Percentiles rank a stretch among this genome's conserved stretches.
Conservation (phyloP, 2,329 filamentous ascomycete genomes). For the Spiromastix sp. region DNA sequence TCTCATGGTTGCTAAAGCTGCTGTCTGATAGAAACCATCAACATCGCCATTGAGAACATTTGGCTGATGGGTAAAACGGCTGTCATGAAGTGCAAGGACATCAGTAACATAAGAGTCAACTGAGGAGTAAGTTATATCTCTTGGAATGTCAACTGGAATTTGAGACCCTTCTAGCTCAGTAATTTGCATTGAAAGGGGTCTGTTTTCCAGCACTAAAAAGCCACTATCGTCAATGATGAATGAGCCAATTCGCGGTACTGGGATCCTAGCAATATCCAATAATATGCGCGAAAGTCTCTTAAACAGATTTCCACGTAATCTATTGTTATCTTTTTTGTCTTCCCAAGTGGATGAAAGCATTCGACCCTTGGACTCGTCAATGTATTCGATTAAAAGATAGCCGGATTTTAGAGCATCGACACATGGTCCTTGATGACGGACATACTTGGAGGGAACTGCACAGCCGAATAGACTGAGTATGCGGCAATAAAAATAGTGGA, state of each 20-base stretch:
- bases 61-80: conserved; percentile 15
- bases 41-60: conserved; percentile 13
- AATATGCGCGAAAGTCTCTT: conserved; percentile 6
- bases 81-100: conserved; percentile 15
- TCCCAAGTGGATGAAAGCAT: conserved; percentile 8
- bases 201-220: conserved; percentile 9
- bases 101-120: conserved; percentile 14
- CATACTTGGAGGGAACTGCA: conserved; percentile 1
- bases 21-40: conserved; percentile 12
- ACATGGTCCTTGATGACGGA: not conserved
- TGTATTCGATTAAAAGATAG: conserved; percentile 10
- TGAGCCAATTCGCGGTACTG: conserved; percentile 9
- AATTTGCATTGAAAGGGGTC: conserved; percentile 13
- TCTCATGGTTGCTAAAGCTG: conserved; percentile 20
- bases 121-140: conserved; percentile 13
- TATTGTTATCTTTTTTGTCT: conserved; percentile 1
- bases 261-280: conserved; percentile 2
- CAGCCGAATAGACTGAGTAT: not conserved
- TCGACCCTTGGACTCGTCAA: conserved; percentile 5
- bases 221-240: conserved; percentile 11
- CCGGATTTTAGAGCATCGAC: not conserved
- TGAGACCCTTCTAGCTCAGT: conserved; percentile 14
- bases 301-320: conserved; percentile 9
- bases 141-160: conserved; percentile 14
- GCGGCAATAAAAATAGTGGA: not conserved